phyloP scores from a whole-genome alignment of 352 stramenopile species.

The Pythium myriotylum region DNA sequence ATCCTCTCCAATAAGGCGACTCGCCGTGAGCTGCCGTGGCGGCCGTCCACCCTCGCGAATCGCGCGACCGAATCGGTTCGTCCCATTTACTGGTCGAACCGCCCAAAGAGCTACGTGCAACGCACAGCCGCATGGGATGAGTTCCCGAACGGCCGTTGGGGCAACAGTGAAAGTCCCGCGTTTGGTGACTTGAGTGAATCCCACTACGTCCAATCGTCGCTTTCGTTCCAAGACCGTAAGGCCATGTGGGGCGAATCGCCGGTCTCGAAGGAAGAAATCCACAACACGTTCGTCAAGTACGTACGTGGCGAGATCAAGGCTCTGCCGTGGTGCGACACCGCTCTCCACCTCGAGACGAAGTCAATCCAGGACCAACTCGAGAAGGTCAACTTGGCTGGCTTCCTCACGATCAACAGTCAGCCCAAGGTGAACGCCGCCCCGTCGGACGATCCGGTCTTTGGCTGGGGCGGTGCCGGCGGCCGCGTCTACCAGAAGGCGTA shows the following conservation, averaged over 20 bases:
- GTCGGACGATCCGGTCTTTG: constrained; percentile 93
- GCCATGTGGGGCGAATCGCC: constrained; percentile 95
- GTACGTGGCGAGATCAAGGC: constrained; percentile 94
- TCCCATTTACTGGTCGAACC: constrained; percentile 99
- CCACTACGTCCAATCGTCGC: constrained; percentile 90
- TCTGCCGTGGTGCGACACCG: constrained; percentile 97
- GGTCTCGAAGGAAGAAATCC: constrained; percentile 89
- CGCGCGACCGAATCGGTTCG: constrained; percentile 90
- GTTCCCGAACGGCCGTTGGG: constrained; percentile 97
- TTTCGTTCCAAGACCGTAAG: constrained; percentile 70
- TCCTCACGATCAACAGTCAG: constrained; percentile 98
- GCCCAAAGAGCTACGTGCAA: constrained; percentile 97
- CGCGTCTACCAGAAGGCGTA: constrained; percentile 99
- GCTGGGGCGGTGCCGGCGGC: constrained; percentile 95
- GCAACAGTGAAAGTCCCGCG: constrained; percentile 93
- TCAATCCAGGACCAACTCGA: constrained; percentile 82
- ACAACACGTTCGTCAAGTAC: constrained; percentile 96
- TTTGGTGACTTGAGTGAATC: constrained; percentile 97
- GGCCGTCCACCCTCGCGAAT: constrained; percentile 89
- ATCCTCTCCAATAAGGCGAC: constrained; percentile 48
- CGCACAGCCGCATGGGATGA: constrained; percentile 98
- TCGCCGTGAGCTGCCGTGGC: constrained; percentile 90
- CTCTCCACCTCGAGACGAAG: constrained; percentile 94
- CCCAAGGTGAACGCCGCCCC: constrained; percentile 89
- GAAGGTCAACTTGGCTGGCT: constrained; percentile 80